Percentiles rank a stretch among this genome's conserved stretches.
Conservation (phyloP, 306 rosid genomes). For the Cucurbita maxima region DNA sequence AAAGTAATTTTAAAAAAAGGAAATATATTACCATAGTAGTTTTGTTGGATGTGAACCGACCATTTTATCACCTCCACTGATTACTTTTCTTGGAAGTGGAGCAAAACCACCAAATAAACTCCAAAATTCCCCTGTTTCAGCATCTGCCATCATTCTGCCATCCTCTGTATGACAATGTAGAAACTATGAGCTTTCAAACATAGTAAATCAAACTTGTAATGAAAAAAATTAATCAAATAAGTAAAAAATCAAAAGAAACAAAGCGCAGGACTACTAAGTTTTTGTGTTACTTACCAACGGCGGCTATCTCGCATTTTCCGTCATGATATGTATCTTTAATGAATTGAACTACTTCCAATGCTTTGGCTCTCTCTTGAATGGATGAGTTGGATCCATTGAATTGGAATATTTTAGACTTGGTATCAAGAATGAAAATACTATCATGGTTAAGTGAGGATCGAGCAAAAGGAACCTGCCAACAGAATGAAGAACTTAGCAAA, state of each 20-base stretch:
- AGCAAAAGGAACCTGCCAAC: conserved; percentile 60
- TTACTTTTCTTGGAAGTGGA: conserved; percentile 82
- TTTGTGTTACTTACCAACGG: conserved; percentile 56
- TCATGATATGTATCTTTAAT: conserved; percentile 85
- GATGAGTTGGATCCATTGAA: conserved; percentile 84
- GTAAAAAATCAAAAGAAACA: background rate
- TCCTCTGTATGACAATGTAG: conserved; percentile 50
- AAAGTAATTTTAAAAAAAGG: background rate
- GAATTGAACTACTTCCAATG: conserved; percentile 88
- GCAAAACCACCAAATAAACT: conserved; percentile 94
- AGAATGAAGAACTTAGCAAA: conserved; percentile 15
- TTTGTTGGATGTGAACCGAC: conserved; percentile 46
- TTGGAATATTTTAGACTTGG: conserved; percentile 79
- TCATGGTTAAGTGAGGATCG: conserved; percentile 84
- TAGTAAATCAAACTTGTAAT: background rate
- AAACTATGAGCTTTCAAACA: background rate
- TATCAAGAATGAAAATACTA: conserved; percentile 83
- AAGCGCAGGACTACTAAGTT: background rate
- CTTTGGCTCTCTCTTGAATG: conserved; percentile 98
- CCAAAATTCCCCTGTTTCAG: conserved; percentile 95
- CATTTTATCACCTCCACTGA: conserved; percentile 33
- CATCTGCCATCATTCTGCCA: conserved; percentile 94
- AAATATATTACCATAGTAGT: conserved; percentile 49
- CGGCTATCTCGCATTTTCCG: conserved; percentile 85
- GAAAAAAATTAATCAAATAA: background rate